Conservation (phyloP, 306 rosid genomes). For the Luffa aegyptiaca region DNA sequence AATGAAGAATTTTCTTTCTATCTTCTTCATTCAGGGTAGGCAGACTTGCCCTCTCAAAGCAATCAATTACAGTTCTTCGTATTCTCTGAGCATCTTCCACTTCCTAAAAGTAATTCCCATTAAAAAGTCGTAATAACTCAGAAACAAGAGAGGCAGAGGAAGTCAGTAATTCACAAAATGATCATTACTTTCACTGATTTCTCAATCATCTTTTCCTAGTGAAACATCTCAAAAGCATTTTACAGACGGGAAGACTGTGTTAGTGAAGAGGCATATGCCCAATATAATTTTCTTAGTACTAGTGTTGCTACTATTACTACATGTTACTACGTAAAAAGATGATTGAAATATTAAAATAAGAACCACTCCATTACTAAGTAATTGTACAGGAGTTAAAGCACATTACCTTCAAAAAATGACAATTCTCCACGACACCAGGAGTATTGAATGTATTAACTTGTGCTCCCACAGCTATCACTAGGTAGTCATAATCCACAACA, state of each 20-base stretch:
- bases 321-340: neutral
- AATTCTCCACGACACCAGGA: conserved; percentile 87
- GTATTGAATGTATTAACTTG: conserved; percentile 93
- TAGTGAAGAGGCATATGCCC: neutral
- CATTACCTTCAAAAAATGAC: conserved; percentile 86
- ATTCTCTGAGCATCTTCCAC: conserved; percentile 98
- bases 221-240: neutral
- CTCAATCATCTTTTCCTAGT: neutral
- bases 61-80: conserved; percentile 81
- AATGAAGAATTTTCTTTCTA: conserved; percentile 84
- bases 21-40: conserved; percentile 72
- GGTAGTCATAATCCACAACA: conserved; percentile 69
- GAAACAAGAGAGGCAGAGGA: neutral
- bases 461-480: conserved; percentile 71
- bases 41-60: conserved; percentile 86
- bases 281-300: neutral
- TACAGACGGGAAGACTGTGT: neutral
- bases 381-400: neutral
- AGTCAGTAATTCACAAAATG: neutral
- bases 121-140: neutral
- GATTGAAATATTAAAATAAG: neutral
- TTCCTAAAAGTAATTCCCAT: conserved; percentile 49
- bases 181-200: neutral
- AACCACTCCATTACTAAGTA: neutral
- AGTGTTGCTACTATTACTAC: neutral